These are phyloP conservation scores for Blastomyces silverae DNA, from an alignment of 2,329 filamentous ascomycete species.

Conservation along the genomic window DNA sequence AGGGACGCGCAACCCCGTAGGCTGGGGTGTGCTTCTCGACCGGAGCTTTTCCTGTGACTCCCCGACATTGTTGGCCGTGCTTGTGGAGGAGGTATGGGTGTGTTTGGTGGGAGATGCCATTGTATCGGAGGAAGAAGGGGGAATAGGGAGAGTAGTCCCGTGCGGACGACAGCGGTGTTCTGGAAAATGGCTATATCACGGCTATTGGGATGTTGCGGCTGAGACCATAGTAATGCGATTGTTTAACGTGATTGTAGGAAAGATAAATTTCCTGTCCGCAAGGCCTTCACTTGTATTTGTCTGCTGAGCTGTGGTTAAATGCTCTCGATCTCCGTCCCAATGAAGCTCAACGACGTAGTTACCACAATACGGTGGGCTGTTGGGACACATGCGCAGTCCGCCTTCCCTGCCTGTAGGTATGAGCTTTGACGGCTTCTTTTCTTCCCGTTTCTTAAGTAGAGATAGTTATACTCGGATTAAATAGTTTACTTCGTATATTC, in stretches of 20 bases:
- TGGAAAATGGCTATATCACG: neutral
- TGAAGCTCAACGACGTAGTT: neutral
- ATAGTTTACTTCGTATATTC: neutral
- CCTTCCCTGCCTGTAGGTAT: neutral
- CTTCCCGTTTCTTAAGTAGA: neutral
- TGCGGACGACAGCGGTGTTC: neutral
- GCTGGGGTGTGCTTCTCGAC: slow-evolving; percentile 30
- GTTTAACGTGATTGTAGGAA: neutral
- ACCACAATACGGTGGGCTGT: neutral
- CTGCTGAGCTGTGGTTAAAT: neutral
- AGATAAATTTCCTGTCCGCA: neutral
- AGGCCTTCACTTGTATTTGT: neutral
- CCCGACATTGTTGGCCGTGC: slow-evolving; percentile 14
- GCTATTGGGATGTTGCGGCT: slow-evolving; percentile 1
- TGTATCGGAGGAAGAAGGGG: neutral
- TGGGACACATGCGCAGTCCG: slow-evolving; percentile 1
- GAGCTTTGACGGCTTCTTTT: too few species aligned
- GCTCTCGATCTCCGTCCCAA: neutral
- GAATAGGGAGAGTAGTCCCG: neutral
- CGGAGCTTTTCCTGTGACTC: slow-evolving; percentile 21
- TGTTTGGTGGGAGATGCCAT: slow-evolving; percentile 19
- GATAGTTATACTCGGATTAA: neutral
- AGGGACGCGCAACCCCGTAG: slow-evolving; percentile 68
- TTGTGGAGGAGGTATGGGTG: slow-evolving; percentile 19
- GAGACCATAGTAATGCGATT: neutral